Conservation (phyloP, 371 early-diverging fungal species). For the Zychaea mexicana region DNA sequence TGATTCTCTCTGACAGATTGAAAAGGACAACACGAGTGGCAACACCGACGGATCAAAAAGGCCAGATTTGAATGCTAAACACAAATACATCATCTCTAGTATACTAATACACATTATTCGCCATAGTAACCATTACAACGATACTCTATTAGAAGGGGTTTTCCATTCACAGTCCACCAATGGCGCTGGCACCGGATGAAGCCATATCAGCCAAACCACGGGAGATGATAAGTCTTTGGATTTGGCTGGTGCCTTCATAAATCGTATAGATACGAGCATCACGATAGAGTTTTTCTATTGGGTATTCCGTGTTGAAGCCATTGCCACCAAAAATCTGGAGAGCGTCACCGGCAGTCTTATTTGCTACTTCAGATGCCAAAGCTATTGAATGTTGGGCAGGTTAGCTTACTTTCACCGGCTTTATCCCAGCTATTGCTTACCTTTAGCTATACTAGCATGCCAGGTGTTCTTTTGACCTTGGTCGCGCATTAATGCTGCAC, state of each 20-base stretch:
- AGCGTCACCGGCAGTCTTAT: slow-evolving; percentile 93
- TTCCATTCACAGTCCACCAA: slow-evolving; percentile 40
- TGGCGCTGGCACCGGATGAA: slow-evolving; percentile 35
- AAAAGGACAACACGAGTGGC: no score
- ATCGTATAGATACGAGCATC: slow-evolving; percentile 96
- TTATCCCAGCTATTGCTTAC: slow-evolving; percentile 5
- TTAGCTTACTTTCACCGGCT: not conserved
- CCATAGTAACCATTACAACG: no score
- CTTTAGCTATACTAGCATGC: slow-evolving; percentile 95
- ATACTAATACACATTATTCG: no score
- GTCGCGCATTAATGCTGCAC: slow-evolving; percentile 86
- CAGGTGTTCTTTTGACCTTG: slow-evolving; percentile 88
- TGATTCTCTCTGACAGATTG: no score
- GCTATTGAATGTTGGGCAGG: slow-evolving; percentile 17
- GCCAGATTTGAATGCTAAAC: no score
- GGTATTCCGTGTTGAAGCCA: slow-evolving; percentile 89
- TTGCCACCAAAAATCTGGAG: slow-evolving; percentile 98
- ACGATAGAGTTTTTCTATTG: slow-evolving; percentile 90
- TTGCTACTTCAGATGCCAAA: slow-evolving; percentile 94
- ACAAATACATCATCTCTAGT: no score
- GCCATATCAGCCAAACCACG: slow-evolving; percentile 68
- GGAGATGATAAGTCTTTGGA: slow-evolving; percentile 91
- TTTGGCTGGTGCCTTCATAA: slow-evolving; percentile 96
- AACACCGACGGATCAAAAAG: no score
- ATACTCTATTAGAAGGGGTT: no score